Conservation (phyloP, 108 stramenopile genomes). For the Cyclotella sp. region DNA sequence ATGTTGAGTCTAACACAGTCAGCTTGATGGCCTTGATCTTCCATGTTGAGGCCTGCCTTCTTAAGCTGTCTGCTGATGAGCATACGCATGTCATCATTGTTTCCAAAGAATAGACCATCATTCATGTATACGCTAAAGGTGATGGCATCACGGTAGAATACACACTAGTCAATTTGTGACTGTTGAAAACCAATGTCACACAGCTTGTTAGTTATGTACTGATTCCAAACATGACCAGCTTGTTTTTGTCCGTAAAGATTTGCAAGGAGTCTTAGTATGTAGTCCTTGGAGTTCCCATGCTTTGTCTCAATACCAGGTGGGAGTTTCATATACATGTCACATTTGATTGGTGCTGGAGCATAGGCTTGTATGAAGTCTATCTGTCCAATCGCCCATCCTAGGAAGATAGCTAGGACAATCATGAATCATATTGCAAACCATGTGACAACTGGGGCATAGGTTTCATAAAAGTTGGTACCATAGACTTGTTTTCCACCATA, state of each 20-base stretch:
- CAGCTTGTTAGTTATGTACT: conserved; percentile 41
- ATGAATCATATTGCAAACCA: neutral
- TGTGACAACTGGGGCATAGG: conserved; percentile 1
- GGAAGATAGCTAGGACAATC: neutral
- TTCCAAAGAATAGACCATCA: conserved; percentile 37
- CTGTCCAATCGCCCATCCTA: conserved; percentile 16
- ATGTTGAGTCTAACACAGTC: conserved; percentile 58
- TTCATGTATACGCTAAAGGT: conserved; percentile 53
- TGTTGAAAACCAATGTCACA: conserved; percentile 44
- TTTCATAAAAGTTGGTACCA: neutral
- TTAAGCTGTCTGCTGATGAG: conserved; percentile 27
- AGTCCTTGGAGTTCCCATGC: conserved; percentile 29
- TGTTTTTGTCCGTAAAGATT: conserved; percentile 49
- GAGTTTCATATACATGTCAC: conserved; percentile 53
- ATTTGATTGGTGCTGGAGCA: conserved; percentile 53
- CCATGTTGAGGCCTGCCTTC: conserved; percentile 22
- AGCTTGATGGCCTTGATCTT: conserved; percentile 38
- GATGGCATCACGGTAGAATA: conserved; percentile 42
- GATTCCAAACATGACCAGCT: conserved; percentile 48
- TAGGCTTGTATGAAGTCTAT: conserved; percentile 60
- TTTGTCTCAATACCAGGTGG: conserved; percentile 46
- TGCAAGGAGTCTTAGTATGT: conserved; percentile 35
- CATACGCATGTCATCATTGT: conserved; percentile 24
- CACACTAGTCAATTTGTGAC: conserved; percentile 51
- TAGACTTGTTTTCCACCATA: neutral